Conservation (phyloP, 2,329 filamentous ascomycete genomes). For the Pseudogymnoascus sp. region DNA sequence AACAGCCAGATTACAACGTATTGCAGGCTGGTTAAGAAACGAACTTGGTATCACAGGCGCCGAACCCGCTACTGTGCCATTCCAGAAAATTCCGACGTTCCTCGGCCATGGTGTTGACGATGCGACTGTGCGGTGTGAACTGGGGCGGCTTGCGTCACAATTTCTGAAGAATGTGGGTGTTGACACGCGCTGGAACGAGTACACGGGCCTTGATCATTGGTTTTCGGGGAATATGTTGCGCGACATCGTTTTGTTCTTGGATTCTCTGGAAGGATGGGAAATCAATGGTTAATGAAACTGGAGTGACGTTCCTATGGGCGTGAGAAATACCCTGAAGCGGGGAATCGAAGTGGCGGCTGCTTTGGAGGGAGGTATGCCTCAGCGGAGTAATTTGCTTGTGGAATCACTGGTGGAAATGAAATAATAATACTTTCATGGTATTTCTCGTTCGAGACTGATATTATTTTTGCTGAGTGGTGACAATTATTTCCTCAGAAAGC, state of each 20-base stretch:
- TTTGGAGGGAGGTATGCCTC: background rate
- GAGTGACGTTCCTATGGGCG: background rate
- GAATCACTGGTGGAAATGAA: background rate
- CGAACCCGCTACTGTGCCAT: background rate
- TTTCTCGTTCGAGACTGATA: background rate
- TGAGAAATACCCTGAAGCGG: background rate
- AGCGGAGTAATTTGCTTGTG: background rate
- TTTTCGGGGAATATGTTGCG: conserved; percentile 34
- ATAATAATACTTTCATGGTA: background rate
- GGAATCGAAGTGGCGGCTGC: background rate
- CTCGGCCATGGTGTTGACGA: conserved; percentile 38
- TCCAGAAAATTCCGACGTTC: conserved; percentile 33
- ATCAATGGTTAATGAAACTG: background rate
- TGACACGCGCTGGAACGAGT: conserved; percentile 31
- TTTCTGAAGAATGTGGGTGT: conserved; percentile 31
- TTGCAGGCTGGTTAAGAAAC: background rate
- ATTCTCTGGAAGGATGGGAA: background rate
- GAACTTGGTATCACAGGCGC: background rate
- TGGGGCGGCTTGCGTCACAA: conserved; percentile 29
- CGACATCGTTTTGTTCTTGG: conserved; percentile 31
- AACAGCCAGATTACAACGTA: background rate
- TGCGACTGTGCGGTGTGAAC: conserved; percentile 31
- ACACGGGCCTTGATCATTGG: conserved; percentile 38
- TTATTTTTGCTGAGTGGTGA: background rate
- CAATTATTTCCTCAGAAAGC: background rate